Evolutionary conservation across 176 grass and related monocot species (phyloP).

Genomic region (Eragrostis nindensis): DNA sequence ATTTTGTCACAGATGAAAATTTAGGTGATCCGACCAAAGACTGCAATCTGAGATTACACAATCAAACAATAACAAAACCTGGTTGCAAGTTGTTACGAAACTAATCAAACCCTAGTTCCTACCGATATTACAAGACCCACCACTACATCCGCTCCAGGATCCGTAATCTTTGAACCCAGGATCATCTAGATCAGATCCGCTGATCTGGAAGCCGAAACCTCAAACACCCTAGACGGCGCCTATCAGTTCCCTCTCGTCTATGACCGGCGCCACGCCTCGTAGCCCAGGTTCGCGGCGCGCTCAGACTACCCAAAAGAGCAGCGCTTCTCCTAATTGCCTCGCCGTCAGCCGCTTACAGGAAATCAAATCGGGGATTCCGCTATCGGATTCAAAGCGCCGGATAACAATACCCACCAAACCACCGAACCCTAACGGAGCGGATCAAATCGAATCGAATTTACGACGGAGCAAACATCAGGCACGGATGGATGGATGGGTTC

Average conservation of each 20-base stretch:
- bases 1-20: too few species aligned
- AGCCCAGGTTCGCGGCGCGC: neutral
- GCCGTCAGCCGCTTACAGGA: neutral
- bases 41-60: neutral
- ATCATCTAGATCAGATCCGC: conserved; percentile 14
- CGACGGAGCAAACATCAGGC: neutral
- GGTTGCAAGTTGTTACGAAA: neutral
- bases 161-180: neutral
- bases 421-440: neutral
- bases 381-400: neutral
- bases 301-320: neutral
- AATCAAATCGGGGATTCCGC: neutral
- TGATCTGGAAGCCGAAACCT: neutral
- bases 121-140: too few species aligned
- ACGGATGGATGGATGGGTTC: neutral
- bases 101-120: neutral
- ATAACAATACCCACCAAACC: neutral
- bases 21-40: neutral
- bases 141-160: neutral
- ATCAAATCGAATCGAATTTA: neutral
- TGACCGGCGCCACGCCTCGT: neutral
- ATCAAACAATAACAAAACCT: neutral
- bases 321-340: neutral
- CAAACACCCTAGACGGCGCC: too few species aligned
- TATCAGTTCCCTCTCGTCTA: too few species aligned